A percentile compares a stretch with the other conserved stretches of the same genome.
These are phyloP conservation scores for Candida krabiensis DNA, from an alignment of 805 yeast genomes.

Conservation along the genomic window DNA sequence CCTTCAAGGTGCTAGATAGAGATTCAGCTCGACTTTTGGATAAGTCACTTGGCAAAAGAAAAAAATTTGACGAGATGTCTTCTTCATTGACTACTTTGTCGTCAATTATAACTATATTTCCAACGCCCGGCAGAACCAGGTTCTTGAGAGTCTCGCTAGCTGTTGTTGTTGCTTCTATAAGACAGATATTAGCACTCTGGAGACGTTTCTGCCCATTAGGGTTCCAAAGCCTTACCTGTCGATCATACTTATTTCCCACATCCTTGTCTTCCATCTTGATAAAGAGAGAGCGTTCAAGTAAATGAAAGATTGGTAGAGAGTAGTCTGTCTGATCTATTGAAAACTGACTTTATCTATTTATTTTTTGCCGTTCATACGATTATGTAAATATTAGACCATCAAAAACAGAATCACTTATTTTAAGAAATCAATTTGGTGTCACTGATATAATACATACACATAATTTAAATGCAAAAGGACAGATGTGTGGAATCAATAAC, in stretches of 20 bases:
- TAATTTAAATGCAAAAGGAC: no score
- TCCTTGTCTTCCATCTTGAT: conserved; percentile 33
- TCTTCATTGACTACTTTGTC: conserved; percentile 34
- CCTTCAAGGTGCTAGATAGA: conserved; percentile 43
- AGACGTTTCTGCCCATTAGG: conserved; percentile 67
- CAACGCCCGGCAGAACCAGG: conserved; percentile 69
- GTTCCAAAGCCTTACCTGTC: conserved; percentile 91
- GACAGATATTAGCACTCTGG: conserved; percentile 55
- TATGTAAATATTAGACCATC: no score
- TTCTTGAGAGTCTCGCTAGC: conserved; percentile 76
- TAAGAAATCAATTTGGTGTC: no score
- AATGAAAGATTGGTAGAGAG: no score
- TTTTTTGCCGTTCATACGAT: no score
- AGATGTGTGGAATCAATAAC: no score
- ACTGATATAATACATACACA: no score
- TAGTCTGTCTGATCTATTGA: no score
- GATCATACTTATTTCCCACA: conserved; percentile 64
- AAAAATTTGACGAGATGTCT: conserved; percentile 64
- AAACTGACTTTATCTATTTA: no score
- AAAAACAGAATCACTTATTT: no score
- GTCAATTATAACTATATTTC: conserved; percentile 62
- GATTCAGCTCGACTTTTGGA: conserved; percentile 42
- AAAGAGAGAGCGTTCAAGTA: no score
- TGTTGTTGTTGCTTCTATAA: conserved; percentile 56
- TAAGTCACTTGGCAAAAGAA: conserved; percentile 45